These are phyloP conservation scores for Pythium brassicae DNA, from an alignment of 352 stramenopile species.

Conservation along the genomic window DNA sequence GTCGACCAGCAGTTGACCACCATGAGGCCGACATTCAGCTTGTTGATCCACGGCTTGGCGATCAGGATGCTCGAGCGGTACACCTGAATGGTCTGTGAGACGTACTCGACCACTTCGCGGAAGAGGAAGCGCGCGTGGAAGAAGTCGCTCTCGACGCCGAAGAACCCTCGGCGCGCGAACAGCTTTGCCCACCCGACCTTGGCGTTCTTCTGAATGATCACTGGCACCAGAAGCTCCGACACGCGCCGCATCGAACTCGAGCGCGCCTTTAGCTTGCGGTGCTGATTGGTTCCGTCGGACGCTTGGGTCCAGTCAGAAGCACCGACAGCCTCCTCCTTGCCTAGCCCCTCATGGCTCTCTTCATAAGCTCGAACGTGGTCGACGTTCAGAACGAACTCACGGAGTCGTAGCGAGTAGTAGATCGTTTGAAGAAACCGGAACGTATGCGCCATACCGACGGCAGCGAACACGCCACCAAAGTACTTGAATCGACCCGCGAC, in stretches of 20 bases:
- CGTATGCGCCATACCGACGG: conserved; percentile 17
- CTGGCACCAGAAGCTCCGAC: not conserved
- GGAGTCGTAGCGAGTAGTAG: conserved; percentile 2
- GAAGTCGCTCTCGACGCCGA: conserved; percentile 29
- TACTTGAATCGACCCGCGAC: conserved; percentile 15
- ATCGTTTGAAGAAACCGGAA: conserved; percentile 12
- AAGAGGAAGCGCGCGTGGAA: conserved; percentile 24
- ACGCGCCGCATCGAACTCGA: conserved; percentile 3
- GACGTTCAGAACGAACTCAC: not conserved
- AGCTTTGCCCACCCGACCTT: conserved; percentile 5
- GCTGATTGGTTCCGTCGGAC: too few relatives aligned
- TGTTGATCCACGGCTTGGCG: conserved; percentile 6
- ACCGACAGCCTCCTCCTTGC: not conserved
- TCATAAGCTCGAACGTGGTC: not conserved
- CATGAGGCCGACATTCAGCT: not conserved
- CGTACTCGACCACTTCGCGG: conserved; percentile 38
- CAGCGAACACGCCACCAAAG: conserved; percentile 16
- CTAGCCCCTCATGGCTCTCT: not conserved
- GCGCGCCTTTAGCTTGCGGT: not conserved
- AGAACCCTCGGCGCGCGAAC: conserved; percentile 21
- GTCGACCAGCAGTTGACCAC: conserved; percentile 8
- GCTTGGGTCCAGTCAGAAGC: too few relatives aligned
- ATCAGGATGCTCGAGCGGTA: conserved; percentile 32
- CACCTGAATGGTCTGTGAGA: conserved; percentile 32
- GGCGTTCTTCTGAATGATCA: not conserved